phyloP scores from a whole-genome alignment of 1,284 basidiomycete species.

The Leccinum solheimii region DNA sequence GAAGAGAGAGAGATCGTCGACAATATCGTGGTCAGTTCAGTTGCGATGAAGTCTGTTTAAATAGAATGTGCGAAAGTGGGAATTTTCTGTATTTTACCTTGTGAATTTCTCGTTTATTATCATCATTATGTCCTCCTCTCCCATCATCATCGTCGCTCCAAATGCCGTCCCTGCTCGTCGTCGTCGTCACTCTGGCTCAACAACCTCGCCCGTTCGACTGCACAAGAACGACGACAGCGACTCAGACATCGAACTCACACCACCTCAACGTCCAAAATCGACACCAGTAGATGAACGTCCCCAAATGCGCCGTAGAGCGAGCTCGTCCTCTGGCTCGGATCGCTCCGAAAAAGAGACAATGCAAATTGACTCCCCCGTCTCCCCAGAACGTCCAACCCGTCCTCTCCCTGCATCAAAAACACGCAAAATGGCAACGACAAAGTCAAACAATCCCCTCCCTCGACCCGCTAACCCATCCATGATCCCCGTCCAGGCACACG shows the following conservation, averaged over 20 bases:
- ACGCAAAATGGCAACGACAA: conserved; percentile 41
- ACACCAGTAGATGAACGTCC: conserved; percentile 36
- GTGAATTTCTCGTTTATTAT: too few species aligned
- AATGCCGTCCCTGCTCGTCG: conserved; percentile 17
- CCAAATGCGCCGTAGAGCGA: conserved; percentile 20
- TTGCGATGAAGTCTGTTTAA: conserved; percentile 77
- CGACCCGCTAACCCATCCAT: conserved; percentile 69
- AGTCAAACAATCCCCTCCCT: conserved; percentile 36
- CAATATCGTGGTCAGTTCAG: conserved; percentile 70
- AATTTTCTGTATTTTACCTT: too few species aligned
- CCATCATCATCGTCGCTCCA: background rate
- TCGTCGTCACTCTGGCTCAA: conserved; percentile 38
- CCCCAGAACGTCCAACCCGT: conserved; percentile 43
- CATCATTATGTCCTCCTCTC: background rate
- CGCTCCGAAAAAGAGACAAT: conserved; percentile 35
- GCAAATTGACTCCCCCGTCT: conserved; percentile 23
- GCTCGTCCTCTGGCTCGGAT: conserved; percentile 33
- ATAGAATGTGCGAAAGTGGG: background rate
- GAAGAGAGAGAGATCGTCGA: conserved; percentile 58
- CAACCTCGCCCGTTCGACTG: conserved; percentile 19
- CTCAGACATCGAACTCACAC: conserved; percentile 11
- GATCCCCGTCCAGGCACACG: conserved; percentile 78
- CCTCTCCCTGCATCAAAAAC: conserved; percentile 52
- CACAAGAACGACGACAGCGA: conserved; percentile 6
- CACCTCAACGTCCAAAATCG: conserved; percentile 37